phyloP scores from a whole-genome alignment of 2,329 filamentous ascomycete genomes.

The Nigrograna mackinnonii region DNA sequence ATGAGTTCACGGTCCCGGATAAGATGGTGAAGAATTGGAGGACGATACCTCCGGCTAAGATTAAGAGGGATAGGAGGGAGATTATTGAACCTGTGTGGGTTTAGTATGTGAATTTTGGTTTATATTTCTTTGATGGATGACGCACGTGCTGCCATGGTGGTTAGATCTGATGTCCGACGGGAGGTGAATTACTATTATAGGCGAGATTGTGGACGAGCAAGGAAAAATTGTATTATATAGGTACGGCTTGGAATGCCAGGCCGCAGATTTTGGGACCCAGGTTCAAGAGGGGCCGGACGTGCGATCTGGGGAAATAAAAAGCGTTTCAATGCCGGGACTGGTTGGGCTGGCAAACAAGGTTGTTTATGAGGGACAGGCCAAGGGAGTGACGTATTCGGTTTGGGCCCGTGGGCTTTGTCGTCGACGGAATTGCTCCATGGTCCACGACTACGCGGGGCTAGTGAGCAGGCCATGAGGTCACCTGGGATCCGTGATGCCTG shows the following conservation, averaged over 20 bases:
- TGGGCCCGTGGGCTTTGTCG: neutral
- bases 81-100: no score
- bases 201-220: no score
- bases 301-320: neutral
- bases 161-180: no score
- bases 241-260: no score
- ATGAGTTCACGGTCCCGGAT: conserved; percentile 58
- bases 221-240: no score
- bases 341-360: neutral
- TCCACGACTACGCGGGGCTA: no score
- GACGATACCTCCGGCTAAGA: conserved; percentile 64
- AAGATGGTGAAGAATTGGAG: conserved; percentile 70
- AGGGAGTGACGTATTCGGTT: neutral
- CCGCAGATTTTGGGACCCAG: no score
- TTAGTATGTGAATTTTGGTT: no score
- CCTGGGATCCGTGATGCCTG: neutral
- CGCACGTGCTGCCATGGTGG: no score
- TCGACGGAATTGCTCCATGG: no score
- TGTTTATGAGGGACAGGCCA: conserved; percentile 1
- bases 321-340: neutral
- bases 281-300: neutral
- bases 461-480: neutral
- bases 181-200: no score
- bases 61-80: conserved; percentile 64
- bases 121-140: no score